Evolutionary conservation across 1,284 basidiomycete genomes (phyloP), one percentile per base, ranked within the genome.

Genomic region (Ustilago shanxiensis): DNA sequence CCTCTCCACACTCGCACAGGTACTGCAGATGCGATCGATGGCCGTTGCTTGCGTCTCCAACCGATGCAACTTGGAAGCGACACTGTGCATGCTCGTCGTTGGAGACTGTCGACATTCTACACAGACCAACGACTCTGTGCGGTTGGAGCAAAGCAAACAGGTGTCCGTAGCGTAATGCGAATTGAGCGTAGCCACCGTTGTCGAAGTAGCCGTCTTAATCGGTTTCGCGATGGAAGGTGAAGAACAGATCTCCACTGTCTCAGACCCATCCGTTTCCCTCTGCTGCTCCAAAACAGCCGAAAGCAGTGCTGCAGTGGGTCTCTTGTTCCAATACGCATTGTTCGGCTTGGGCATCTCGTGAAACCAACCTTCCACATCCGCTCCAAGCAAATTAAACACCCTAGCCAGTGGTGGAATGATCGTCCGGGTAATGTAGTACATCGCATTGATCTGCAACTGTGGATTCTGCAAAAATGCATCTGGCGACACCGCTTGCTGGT

Each of bases 301-400:
- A 2, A 64, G 53, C 29, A 65, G 37, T 7, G 67, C 53, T 1
- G 60, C 37, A 13, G 66, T 60, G 20, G 61, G 62, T 16, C 60
- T 41, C 20, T 64, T 60, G 60, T 70, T 63, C 68, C 72, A 68
- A 45, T 62, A 55, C 18, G 65, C 53, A 37, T 70, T 71, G 60
- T 66, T 67, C 10, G 71, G 77, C 71, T 64, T 69, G 22, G 95
- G 93, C 93, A 97, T 95, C 50, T 93, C 91, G 65, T 92, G 90
- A 82, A 91, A 98, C 97, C 97, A 99, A 33, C 89, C 88, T 59
- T 90, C 90, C 35, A 98, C 92, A 81, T 98, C 93, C 4, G 92
- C 94, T 7, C 97, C 96, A 33, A 96, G 89, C 28, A 98, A 90
- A 81, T 93, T 95, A 88, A 98, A 95, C 50, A 99, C 91, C 39